phyloP scores from a whole-genome alignment of 306 rosid species.

The Arachis hypogaea region DNA sequence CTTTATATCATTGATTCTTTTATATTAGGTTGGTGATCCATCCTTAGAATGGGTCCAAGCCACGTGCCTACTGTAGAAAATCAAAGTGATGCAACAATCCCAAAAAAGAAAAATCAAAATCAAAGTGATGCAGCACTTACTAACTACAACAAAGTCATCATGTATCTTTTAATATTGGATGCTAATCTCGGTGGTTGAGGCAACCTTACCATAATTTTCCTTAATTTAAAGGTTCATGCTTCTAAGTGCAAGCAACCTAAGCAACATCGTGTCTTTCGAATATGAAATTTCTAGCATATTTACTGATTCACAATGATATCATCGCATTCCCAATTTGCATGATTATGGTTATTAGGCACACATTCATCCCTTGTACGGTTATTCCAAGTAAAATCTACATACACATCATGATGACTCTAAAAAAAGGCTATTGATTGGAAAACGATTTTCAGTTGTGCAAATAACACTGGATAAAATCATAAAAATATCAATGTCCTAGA shows the following conservation, averaged over 20 bases:
- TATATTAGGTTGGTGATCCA: conserved; percentile 27
- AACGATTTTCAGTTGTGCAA: too few relatives aligned
- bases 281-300: not conserved
- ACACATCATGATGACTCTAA: too few relatives aligned
- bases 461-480: too few relatives aligned
- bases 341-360: too few relatives aligned
- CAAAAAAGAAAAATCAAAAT: not conserved
- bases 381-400: too few relatives aligned
- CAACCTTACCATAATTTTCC: conserved; percentile 23
- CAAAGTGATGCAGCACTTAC: not conserved
- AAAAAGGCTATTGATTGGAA: too few relatives aligned
- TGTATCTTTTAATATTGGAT: not conserved
- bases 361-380: too few relatives aligned
- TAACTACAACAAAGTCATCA: not conserved
- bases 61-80: not conserved
- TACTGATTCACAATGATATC: not conserved
- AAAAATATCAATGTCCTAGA: not conserved
- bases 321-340: not conserved
- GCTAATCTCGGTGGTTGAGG: conserved; percentile 27
- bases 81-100: not conserved
- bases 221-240: conserved; percentile 10
- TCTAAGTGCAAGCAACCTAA: conserved; percentile 1
- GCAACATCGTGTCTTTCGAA: not conserved
- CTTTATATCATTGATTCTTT: not conserved
- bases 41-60: conserved; percentile 22